A percentile compares a stretch with the other conserved stretches of the same genome.
Evolutionary conservation across 1,139 yeast species (phyloP).

Genomic region (Wickerhamiella infanticola): DNA sequence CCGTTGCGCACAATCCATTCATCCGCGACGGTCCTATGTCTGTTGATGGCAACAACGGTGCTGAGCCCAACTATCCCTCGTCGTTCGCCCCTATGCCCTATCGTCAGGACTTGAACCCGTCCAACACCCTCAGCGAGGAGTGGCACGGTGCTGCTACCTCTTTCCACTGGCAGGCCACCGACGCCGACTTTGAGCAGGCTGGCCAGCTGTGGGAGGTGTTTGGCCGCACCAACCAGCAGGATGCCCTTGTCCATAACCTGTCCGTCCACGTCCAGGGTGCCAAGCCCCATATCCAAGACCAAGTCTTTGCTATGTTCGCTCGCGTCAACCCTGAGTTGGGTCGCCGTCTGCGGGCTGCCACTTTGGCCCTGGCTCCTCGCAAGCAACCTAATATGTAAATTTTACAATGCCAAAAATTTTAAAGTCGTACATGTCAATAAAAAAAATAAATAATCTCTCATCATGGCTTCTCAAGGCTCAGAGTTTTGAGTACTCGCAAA

Average conservation of each 20-base stretch:
- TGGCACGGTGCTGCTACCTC: conserved; percentile 83
- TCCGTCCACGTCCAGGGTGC: conserved; percentile 63
- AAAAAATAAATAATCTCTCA: too few species aligned
- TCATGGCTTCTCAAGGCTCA: neutral
- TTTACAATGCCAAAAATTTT: too few species aligned
- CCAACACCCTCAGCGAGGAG: conserved; percentile 40
- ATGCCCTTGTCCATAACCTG: conserved; percentile 68
- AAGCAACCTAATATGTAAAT: neutral
- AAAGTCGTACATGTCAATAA: neutral
- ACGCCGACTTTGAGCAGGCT: conserved; percentile 54
- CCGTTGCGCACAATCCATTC: conserved; percentile 24
- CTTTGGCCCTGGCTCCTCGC: neutral
- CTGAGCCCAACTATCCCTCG: conserved; percentile 50
- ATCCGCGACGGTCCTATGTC: conserved; percentile 81
- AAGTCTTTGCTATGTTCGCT: conserved; percentile 61
- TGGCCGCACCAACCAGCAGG: conserved; percentile 53
- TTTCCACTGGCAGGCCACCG: conserved; percentile 57
- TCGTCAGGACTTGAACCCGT: conserved; percentile 28
- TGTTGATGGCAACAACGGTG: conserved; percentile 65
- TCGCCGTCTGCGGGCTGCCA: conserved; percentile 3
- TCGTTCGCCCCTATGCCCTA: conserved; percentile 36
- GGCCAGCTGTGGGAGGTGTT: conserved; percentile 52
- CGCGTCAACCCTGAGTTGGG: conserved; percentile 60
- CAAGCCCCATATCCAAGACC: conserved; percentile 59
- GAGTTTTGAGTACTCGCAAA: conserved; percentile 1